Evolutionary conservation across 2,329 filamentous ascomycete species (phyloP).

Genomic region (Cladophialophora chaetospira): DNA sequence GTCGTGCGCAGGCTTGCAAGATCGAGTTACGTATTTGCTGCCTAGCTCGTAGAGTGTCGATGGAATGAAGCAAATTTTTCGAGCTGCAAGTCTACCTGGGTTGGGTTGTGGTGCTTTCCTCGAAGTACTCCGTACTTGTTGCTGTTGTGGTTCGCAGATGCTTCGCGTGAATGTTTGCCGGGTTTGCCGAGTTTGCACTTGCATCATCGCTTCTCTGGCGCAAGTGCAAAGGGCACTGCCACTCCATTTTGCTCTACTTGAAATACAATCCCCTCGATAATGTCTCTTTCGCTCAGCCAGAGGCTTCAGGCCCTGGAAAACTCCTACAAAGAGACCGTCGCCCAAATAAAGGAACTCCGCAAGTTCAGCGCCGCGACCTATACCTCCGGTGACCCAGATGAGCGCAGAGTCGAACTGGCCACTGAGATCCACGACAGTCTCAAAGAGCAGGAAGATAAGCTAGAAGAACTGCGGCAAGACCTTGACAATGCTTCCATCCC

Average conservation of each 20-base stretch:
- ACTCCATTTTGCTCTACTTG: not conserved
- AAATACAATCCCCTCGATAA: conserved; percentile 26
- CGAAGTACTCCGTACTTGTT: not conserved
- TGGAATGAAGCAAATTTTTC: too few relatives aligned
- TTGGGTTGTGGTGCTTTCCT: too few relatives aligned
- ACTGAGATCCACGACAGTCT: conserved; percentile 78
- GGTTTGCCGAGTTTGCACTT: conserved; percentile 22
- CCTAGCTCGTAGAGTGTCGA: too few relatives aligned
- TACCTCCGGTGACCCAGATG: conserved; percentile 64
- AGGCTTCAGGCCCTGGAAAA: conserved; percentile 57
- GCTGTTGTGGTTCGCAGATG: not conserved
- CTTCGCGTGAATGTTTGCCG: conserved; percentile 8
- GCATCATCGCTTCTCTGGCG: not conserved
- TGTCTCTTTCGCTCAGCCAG: conserved; percentile 48
- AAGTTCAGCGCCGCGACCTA: conserved; percentile 64
- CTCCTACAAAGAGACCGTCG: conserved; percentile 55
- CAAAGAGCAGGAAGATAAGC: conserved; percentile 77
- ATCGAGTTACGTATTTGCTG: not conserved
- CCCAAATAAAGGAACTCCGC: conserved; percentile 59
- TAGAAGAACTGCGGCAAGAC: conserved; percentile 78
- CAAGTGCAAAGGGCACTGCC: not conserved
- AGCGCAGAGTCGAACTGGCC: conserved; percentile 68
- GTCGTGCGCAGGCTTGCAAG: not conserved
- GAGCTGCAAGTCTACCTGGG: too few relatives aligned
- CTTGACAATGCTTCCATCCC: conserved; percentile 58